A percentile compares a stretch with the other conserved stretches of the same genome.
These are phyloP conservation scores for Boletus tomentosulus DNA, from an alignment of 768 basidiomycete genomes.

Conservation along the genomic window DNA sequence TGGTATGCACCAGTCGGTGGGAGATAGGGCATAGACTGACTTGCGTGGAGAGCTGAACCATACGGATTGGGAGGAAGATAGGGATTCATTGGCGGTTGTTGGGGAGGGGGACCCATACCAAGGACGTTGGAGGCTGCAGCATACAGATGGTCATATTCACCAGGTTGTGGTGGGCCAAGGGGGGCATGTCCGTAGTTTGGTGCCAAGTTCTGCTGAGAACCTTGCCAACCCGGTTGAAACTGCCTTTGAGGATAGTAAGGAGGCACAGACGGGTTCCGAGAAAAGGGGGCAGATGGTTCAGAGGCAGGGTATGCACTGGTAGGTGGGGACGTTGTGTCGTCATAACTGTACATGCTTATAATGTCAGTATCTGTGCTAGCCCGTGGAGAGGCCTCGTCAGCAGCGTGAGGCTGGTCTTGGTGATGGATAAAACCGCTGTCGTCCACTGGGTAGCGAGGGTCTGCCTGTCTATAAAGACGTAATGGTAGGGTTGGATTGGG, in stretches of 20 bases:
- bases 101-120: constrained; percentile 63
- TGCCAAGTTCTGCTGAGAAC: constrained; percentile 20
- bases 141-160: constrained; percentile 58
- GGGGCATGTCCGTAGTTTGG: constrained; percentile 18
- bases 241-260: constrained; percentile 18
- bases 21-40: constrained; percentile 32
- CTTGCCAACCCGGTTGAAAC: constrained; percentile 27
- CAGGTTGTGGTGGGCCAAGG: constrained; percentile 26
- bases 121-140: constrained; percentile 77
- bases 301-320: constrained; percentile 29
- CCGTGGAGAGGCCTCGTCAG: constrained; percentile 14
- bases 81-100: constrained; percentile 15
- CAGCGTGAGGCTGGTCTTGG: constrained; percentile 2
- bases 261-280: constrained; percentile 19
- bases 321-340: constrained; percentile 30
- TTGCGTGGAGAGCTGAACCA: constrained; percentile 22
- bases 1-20: constrained; percentile 27
- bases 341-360: constrained; percentile 36
- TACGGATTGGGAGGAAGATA: constrained; percentile 24
- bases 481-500: constrained; percentile 23
- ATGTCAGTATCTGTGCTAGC: constrained; percentile 34
- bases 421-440: constrained; percentile 22
- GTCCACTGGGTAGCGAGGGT: constrained; percentile 32
- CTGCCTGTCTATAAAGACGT: constrained; percentile 17
- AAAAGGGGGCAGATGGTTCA: constrained; percentile 17